phyloP scores from a whole-genome alignment of 2,329 filamentous ascomycete genomes.

The Cladosporium sp. region DNA sequence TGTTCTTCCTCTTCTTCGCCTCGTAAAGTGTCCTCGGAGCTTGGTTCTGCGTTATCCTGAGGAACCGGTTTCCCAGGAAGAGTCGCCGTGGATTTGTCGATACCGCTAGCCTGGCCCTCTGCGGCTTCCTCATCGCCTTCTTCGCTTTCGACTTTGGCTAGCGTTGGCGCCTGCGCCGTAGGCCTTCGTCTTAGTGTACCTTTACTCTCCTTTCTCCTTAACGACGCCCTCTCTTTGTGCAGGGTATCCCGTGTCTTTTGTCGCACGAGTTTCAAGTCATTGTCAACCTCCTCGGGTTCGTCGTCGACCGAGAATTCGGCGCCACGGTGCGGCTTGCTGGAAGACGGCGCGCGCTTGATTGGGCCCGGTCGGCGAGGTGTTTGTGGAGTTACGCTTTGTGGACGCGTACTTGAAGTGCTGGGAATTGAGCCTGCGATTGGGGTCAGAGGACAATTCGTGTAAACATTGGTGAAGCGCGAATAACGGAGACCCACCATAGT shows the following conservation, averaged over 20 bases:
- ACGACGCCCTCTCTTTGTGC: constrained; percentile 34
- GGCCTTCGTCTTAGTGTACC: constrained; percentile 54
- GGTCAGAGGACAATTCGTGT: constrained; percentile 10
- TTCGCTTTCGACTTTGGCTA: constrained; percentile 53
- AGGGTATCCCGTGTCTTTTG: constrained; percentile 26
- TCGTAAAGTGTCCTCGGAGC: constrained; percentile 43
- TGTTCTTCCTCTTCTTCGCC: constrained; percentile 40
- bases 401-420: constrained; percentile 22
- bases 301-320: constrained; percentile 91
- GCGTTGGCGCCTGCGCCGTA: constrained; percentile 44
- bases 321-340: constrained; percentile 72
- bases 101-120: constrained; percentile 30
- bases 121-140: constrained; percentile 38
- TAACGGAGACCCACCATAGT: constrained; percentile 30
- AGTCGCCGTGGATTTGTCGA: constrained; percentile 24
- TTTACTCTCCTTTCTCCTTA: constrained; percentile 47
- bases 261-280: constrained; percentile 56
- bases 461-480: neutral
- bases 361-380: constrained; percentile 69
- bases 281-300: constrained; percentile 75
- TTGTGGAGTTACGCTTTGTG: constrained; percentile 23
- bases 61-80: constrained; percentile 6
- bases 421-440: constrained; percentile 27
- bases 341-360: constrained; percentile 72
- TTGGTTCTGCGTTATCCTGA: constrained; percentile 29